phyloP scores from a whole-genome alignment of 179 eudicot species.

The Camellia oleifera region DNA sequence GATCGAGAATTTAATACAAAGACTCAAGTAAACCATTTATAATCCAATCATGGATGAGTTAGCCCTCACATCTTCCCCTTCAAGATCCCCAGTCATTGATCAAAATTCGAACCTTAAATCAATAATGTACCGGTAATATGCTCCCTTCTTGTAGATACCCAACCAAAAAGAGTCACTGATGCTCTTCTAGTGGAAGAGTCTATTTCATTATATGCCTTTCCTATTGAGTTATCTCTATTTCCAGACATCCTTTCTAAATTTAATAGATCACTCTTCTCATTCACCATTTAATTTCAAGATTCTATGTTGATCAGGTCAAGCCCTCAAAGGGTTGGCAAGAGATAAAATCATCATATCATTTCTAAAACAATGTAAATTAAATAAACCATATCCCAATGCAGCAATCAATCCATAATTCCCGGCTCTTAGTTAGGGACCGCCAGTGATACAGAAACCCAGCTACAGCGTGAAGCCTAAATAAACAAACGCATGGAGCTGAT shows the following conservation, averaged over 20 bases:
- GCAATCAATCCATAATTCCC: neutral
- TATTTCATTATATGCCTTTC: neutral
- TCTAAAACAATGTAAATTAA: neutral
- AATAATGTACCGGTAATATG: neutral
- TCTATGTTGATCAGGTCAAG: neutral
- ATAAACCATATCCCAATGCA: neutral
- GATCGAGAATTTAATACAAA: too few relatives aligned
- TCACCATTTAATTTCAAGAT: neutral
- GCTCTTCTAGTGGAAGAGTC: too few relatives aligned
- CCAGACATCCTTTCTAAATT: neutral
- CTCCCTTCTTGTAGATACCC: neutral
- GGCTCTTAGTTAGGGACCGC: neutral
- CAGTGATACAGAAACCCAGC: neutral
- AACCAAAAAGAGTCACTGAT: neutral
- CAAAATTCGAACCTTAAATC: too few relatives aligned
- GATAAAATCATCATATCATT: slow-evolving; percentile 2
- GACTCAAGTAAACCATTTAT: too few relatives aligned
- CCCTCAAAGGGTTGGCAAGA: neutral
- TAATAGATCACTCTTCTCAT: neutral
- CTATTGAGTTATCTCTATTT: neutral
- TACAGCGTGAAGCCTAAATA: neutral
- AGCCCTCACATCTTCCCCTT: too few relatives aligned
- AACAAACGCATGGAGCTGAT: neutral
- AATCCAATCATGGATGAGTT: too few relatives aligned
- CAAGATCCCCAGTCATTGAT: too few relatives aligned